Percentiles rank a stretch among this genome's conserved stretches.
Conservation (phyloP, 176 grass and related monocot genomes). For the Carex parvula region DNA sequence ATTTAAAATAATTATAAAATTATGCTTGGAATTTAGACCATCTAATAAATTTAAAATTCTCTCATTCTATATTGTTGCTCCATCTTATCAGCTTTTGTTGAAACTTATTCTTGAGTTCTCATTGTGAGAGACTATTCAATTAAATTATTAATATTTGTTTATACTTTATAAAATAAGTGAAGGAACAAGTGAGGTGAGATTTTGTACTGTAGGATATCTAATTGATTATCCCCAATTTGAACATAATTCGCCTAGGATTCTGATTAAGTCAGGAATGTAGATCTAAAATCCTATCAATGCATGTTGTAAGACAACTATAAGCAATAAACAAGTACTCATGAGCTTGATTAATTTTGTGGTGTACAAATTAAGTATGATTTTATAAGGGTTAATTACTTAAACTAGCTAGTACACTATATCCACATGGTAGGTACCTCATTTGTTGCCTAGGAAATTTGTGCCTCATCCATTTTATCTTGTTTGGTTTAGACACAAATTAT, state of each 20-base stretch:
- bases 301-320: neutral
- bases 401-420: neutral
- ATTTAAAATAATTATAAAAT: too few relatives aligned
- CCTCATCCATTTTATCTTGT: neutral
- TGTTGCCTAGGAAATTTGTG: neutral
- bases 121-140: too few relatives aligned
- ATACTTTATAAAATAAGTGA: neutral
- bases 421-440: neutral
- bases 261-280: neutral
- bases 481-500: too few relatives aligned
- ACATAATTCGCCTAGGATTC: slow-evolving; percentile 1
- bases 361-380: neutral
- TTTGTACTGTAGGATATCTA: neutral
- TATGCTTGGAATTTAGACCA: too few relatives aligned
- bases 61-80: too few relatives aligned
- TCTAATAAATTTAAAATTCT: too few relatives aligned
- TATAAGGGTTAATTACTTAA: neutral
- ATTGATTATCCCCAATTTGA: neutral
- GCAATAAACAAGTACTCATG: neutral
- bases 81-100: too few relatives aligned
- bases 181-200: neutral
- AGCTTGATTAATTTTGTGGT: neutral
- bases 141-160: too few relatives aligned
- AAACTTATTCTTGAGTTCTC: too few relatives aligned
- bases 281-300: neutral